phyloP scores from a whole-genome alignment of 257 asterid genomes.

The Solanum gandarillasii region DNA sequence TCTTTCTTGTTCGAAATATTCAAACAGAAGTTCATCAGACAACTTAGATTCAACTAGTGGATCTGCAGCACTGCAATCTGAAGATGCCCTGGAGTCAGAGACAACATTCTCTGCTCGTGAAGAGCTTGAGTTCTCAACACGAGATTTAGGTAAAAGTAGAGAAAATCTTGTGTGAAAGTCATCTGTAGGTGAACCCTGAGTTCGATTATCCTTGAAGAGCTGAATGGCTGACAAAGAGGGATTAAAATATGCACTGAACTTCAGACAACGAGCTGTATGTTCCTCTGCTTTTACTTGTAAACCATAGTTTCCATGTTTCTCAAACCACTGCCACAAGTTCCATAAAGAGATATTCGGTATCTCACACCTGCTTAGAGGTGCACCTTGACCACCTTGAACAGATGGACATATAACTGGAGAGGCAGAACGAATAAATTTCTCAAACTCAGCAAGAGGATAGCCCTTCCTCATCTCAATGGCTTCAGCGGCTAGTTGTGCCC shows the following conservation, averaged over 20 bases:
- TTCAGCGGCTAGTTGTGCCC: constrained; percentile 6
- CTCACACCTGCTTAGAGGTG: constrained; percentile 1
- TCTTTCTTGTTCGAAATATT: constrained; percentile 10
- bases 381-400: not conserved
- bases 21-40: constrained; percentile 18
- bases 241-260: constrained; percentile 14
- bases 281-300: constrained; percentile 13
- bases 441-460: constrained; percentile 15
- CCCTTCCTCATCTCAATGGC: constrained; percentile 4
- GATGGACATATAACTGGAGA: constrained; percentile 14
- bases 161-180: not conserved
- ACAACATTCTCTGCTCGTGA: not conserved
- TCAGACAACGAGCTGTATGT: not conserved
- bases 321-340: constrained; percentile 21
- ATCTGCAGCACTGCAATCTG: not conserved
- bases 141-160: not conserved
- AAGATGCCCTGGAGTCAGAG: not conserved
- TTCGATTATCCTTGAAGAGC: not conserved
- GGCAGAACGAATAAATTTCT: constrained; percentile 6
- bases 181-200: not conserved
- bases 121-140: not conserved
- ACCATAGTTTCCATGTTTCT: constrained; percentile 13
- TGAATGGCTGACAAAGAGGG: constrained; percentile 17
- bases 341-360: constrained; percentile 9
- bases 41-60: not conserved